phyloP scores from a whole-genome alignment of 805 yeast species.

The Lipomyces sp. region DNA sequence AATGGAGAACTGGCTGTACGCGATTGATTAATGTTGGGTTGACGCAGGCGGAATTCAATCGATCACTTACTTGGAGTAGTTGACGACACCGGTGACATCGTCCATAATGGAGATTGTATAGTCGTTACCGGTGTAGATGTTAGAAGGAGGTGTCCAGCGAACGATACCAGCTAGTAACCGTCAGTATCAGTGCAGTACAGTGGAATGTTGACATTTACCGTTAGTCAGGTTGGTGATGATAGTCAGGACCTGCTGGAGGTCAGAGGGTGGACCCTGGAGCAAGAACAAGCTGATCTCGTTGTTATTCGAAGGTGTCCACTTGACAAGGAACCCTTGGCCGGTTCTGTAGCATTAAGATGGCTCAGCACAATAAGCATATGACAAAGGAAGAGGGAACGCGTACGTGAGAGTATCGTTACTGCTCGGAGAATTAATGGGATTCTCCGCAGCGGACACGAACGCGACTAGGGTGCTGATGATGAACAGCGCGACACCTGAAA shows the following conservation, averaged over 20 bases:
- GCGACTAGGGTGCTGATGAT: conserved; percentile 24
- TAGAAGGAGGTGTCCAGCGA: conserved; percentile 47
- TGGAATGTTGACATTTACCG: conserved; percentile 22
- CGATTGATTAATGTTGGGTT: neutral
- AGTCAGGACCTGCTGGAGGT: conserved; percentile 45
- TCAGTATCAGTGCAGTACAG: neutral
- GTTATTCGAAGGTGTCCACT: conserved; percentile 37
- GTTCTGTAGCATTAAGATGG: conserved; percentile 18
- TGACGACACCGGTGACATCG: conserved; percentile 42
- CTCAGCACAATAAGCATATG: neutral
- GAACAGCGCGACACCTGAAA: conserved; percentile 5
- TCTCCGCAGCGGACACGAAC: conserved; percentile 20
- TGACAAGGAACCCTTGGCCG: conserved; percentile 32
- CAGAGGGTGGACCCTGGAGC: conserved; percentile 44
- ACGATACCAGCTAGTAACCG: conserved; percentile 43
- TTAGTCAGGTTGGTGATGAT: conserved; percentile 45
- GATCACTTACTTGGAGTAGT: conserved; percentile 47
- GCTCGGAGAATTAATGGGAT: conserved; percentile 32
- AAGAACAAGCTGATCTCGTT: conserved; percentile 44
- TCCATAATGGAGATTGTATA: conserved; percentile 46
- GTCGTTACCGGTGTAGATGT: conserved; percentile 41
- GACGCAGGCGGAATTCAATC: neutral
- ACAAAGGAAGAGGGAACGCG: neutral
- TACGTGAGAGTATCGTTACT: conserved; percentile 28
- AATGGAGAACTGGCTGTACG: conserved; percentile 23